A percentile compares a stretch with the other conserved stretches of the same genome.
phyloP scores from a whole-genome alignment of 441 rosid species.

The Daphne laureola region DNA sequence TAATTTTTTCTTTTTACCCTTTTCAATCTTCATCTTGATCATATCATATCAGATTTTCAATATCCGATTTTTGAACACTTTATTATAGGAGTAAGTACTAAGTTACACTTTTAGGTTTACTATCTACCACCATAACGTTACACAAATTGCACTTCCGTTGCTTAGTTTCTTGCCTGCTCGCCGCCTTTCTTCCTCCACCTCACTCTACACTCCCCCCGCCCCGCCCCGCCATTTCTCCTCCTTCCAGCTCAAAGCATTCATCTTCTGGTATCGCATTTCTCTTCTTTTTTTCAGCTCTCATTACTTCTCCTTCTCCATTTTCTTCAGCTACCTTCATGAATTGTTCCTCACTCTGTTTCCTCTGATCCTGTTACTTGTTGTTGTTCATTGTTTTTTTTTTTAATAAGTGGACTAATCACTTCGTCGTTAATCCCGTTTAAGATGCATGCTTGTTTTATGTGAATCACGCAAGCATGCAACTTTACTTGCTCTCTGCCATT shows the following conservation, averaged over 20 bases:
- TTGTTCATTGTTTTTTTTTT: constrained; percentile 1
- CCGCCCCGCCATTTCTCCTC: constrained; percentile 18
- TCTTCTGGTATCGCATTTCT: constrained; percentile 5
- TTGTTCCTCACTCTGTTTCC: not conserved
- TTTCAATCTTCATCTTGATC: too few species aligned
- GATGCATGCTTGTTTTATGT: not conserved
- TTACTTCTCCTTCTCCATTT: constrained; percentile 1
- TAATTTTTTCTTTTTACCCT: too few species aligned
- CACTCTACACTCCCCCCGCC: constrained; percentile 12
- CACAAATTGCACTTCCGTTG: constrained; percentile 3
- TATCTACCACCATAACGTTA: constrained; percentile 26
- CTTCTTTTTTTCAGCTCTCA: constrained; percentile 1
- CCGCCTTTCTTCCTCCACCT: constrained; percentile 16
- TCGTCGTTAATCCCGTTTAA: not conserved
- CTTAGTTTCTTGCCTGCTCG: constrained; percentile 19
- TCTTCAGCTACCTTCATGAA: constrained; percentile 10
- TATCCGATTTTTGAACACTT: too few species aligned
- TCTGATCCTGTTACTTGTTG: constrained; percentile 9
- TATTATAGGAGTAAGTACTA: not conserved
- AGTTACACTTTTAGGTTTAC: constrained; percentile 26
- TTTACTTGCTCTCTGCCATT: too few species aligned
- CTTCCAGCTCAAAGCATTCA: constrained; percentile 1
- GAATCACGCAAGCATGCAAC: not conserved
- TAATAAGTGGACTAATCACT: constrained; percentile 1
- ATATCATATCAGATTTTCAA: too few species aligned